phyloP scores from a whole-genome alignment of 2,329 filamentous ascomycete genomes.

The Cladophialophora exuberans region DNA sequence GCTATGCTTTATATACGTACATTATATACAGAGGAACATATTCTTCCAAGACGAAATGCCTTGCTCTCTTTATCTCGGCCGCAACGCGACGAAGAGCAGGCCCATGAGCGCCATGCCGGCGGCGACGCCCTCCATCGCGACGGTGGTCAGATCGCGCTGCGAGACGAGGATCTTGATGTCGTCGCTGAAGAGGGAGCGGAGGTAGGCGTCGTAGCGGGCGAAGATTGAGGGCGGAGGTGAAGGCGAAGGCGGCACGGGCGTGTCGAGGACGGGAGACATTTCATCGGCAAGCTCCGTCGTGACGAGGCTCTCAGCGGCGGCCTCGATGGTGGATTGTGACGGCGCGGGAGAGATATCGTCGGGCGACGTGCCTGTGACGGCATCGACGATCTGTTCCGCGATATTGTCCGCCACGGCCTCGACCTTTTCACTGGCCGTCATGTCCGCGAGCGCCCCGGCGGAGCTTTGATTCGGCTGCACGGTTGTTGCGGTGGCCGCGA shows the following conservation, averaged over 20 bases:
- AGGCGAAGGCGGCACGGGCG: too few relatives aligned
- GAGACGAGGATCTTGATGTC: conserved; percentile 60
- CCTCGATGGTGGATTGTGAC: conserved; percentile 19
- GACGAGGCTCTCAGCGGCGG: conserved; percentile 19
- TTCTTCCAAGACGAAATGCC: too few relatives aligned
- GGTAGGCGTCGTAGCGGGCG: conserved; percentile 53
- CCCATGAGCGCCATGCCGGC: conserved; percentile 67
- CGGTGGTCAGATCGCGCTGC: conserved; percentile 71
- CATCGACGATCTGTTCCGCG: conserved; percentile 27
- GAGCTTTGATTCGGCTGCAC: conserved; percentile 21
- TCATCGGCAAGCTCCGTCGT: conserved; percentile 17
- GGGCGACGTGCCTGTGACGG: conserved; percentile 19
- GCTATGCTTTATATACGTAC: neutral
- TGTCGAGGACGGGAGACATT: neutral
- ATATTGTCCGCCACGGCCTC: conserved; percentile 30
- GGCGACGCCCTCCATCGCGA: conserved; percentile 68
- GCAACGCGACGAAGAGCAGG: conserved; percentile 54
- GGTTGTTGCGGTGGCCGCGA: neutral
- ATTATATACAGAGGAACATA: too few relatives aligned
- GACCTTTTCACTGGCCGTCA: conserved; percentile 19
- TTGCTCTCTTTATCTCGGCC: conserved; percentile 42
- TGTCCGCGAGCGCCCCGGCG: conserved; percentile 2
- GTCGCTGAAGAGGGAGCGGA: conserved; percentile 68
- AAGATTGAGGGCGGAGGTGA: conserved; percentile 36
- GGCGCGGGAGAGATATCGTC: neutral